Evolutionary conservation across 73 alveolate genomes (phyloP), one percentile per base, ranked within the genome.

Genomic region (Paramecium biaurelia): DNA sequence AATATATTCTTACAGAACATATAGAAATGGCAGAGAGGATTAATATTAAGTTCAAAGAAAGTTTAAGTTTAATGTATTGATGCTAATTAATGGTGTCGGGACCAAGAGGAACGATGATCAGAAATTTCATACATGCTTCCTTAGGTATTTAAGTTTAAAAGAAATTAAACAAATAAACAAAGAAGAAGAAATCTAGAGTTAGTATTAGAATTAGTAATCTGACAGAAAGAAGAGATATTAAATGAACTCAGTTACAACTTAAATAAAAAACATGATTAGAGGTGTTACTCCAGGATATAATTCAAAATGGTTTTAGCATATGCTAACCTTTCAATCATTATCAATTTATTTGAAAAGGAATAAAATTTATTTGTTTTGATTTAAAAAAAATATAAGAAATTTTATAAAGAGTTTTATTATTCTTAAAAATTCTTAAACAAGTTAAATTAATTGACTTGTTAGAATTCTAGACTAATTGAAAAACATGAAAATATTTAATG

Each of bases 251-350:
- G 72, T 88, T 88, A 82, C 85, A 12, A 43, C 93, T 38, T 79
- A 88, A 70, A 85, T 96, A 92, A 90, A 82, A 86, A 96, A 96
- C 93, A 93, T 96, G 95, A 86, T 92, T 90, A 70, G 92, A 89
- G 98, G 98, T 23, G 97, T 92, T 30, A 85, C 92, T 72, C 59
- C 93, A 82, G 95, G 98, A 92, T 97, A 93, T 95, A 95, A 90
- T 97, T 96, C 96, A 96, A 95, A 95, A 96, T 97, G 99, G 96
- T 98, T 87, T 94, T 96, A 56, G 99, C 97, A 58, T 94, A 94
- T 67, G 99, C 99, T 76, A 99, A 97, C 93, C 96, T 97, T 97
- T 98, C 99, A 88, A 97, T 97, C 96, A 95, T 96, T 87, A 96
- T 92, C 53, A 92, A 93, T 95, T 88, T 96, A 70, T 89, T 97